phyloP scores from a whole-genome alignment of 768 basidiomycete species.

The Lyophyllum semitale region DNA sequence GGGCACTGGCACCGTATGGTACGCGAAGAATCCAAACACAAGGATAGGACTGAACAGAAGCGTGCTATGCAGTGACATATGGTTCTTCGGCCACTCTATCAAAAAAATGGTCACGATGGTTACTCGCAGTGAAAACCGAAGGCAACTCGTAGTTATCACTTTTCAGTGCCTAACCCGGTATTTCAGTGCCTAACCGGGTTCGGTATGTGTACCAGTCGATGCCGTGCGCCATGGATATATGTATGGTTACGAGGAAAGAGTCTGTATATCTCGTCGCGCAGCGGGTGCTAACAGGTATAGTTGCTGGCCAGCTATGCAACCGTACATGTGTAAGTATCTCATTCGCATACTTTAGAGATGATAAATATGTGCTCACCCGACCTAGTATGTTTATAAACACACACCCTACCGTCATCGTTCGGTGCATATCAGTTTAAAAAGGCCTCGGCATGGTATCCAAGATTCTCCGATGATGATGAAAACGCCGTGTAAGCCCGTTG shows the following conservation, averaged over 20 bases:
- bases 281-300: no score
- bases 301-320: not conserved
- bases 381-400: slow-evolving; percentile 1
- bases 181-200: not conserved
- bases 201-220: not conserved
- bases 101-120: not conserved
- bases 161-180: no score
- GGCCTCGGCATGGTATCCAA: not conserved
- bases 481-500: not conserved
- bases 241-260: not conserved
- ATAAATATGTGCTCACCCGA: not conserved
- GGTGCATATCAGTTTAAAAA: not conserved
- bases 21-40: not conserved
- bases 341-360: not conserved
- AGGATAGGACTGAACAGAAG: not conserved
- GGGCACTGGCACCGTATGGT: not conserved
- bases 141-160: no score
- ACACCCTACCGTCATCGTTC: not conserved
- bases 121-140: not conserved
- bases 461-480: not conserved
- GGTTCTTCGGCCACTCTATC: not conserved
- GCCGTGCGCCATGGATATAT: not conserved
- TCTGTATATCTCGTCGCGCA: no score
- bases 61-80: not conserved
- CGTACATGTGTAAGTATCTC: no score